A percentile compares a stretch with the other conserved stretches of the same genome.
These are phyloP conservation scores for Talaromyces thailandensis DNA, from an alignment of 495 filamentous ascomycete genomes.

Conservation along the genomic window DNA sequence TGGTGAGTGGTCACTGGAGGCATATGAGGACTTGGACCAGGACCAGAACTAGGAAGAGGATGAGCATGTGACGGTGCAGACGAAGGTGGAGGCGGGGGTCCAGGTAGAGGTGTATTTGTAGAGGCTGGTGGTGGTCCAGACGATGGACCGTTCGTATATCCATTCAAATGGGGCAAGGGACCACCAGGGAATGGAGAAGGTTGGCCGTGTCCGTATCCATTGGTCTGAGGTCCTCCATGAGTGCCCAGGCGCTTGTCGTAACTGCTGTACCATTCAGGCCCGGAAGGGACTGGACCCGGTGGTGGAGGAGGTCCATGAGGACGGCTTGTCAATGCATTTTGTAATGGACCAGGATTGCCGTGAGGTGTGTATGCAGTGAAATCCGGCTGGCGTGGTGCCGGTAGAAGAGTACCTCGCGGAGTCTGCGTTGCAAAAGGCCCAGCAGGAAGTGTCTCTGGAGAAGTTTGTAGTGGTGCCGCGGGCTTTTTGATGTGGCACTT, in stretches of 20 bases:
- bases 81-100: neutral
- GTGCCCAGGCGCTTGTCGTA: constrained; percentile 27
- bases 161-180: constrained; percentile 21
- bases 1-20: constrained; percentile 22
- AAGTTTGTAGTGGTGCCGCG: constrained; percentile 16
- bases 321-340: constrained; percentile 22
- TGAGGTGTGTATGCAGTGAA: constrained; percentile 23
- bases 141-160: constrained; percentile 13
- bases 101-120: neutral
- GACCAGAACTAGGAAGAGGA: constrained; percentile 16
- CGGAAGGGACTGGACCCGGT: constrained; percentile 15
- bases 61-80: constrained; percentile 3
- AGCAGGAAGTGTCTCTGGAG: constrained; percentile 14
- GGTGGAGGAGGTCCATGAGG: constrained; percentile 16
- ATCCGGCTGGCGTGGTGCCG: constrained; percentile 24
- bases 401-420: constrained; percentile 13
- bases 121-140: neutral
- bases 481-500: constrained; percentile 42
- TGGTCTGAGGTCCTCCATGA: constrained; percentile 22
- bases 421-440: neutral
- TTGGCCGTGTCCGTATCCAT: constrained; percentile 9
- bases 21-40: constrained; percentile 14
- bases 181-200: neutral
- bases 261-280: constrained; percentile 20
- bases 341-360: constrained; percentile 13